Evolutionary conservation across 352 stramenopile genomes (phyloP).

Genomic region (Phytophthora aleatoria): DNA sequence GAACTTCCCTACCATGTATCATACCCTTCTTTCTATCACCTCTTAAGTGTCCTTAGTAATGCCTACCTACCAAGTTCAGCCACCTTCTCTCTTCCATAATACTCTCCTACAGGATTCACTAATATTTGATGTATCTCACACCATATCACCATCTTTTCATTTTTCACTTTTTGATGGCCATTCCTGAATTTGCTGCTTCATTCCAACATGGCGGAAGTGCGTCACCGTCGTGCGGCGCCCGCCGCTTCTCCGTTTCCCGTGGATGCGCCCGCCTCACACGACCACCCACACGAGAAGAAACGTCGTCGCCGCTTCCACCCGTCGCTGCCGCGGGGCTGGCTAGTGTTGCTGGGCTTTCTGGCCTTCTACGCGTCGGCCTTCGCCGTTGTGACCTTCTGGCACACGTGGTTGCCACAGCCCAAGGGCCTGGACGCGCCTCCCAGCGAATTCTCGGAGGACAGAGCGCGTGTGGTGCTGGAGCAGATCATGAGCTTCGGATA

Average conservation of each 20-base stretch:
- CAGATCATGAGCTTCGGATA: slow-evolving; percentile 78
- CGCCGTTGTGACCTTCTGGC: slow-evolving; percentile 41
- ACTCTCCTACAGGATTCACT: too few relatives aligned
- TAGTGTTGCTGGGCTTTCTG: slow-evolving; percentile 47
- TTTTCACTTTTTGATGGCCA: slow-evolving; percentile 19
- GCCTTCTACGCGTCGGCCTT: slow-evolving; percentile 50
- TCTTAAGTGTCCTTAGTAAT: too few relatives aligned
- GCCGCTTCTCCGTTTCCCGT: slow-evolving; percentile 1
- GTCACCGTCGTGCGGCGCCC: slow-evolving; percentile 24
- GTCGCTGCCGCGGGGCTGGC: slow-evolving; percentile 24
- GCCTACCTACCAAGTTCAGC: too few relatives aligned
- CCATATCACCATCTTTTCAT: not conserved
- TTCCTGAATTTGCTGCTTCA: slow-evolving; percentile 19
- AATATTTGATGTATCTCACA: not conserved
- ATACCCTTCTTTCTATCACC: not conserved
- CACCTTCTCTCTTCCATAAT: not conserved
- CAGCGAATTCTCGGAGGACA: slow-evolving; percentile 55
- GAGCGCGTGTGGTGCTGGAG: slow-evolving; percentile 63
- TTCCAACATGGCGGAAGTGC: slow-evolving; percentile 31
- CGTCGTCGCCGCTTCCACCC: slow-evolving; percentile 19
- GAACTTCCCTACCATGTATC: not conserved
- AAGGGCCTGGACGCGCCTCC: slow-evolving; percentile 40
- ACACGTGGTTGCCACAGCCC: slow-evolving; percentile 63
- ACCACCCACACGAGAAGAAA: slow-evolving; percentile 6
- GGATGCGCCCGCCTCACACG: not conserved